Base-by-base conservation (phyloP, 257 asterid species). In the Vinca minor region DNA sequence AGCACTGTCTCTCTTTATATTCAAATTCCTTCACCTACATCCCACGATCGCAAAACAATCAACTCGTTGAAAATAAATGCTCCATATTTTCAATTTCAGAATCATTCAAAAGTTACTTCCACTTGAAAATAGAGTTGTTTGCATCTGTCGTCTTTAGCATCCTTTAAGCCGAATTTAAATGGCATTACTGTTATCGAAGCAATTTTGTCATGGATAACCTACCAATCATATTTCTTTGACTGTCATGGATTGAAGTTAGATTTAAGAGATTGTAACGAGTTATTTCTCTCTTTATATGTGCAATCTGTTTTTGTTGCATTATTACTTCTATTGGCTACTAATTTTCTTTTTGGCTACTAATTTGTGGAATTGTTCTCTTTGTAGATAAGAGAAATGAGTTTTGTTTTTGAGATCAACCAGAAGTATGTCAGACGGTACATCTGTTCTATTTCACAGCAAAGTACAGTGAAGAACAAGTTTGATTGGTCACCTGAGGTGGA, bases 361-460 rank as follows among this genome's bases (percentile, higher is more conserved):
- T 48, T 8, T 29, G 67, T 42, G n/a, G n/a, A 6, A 39, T 42
- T 62, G 23, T 35, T 56, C 38, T 26, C 44, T 28, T 75, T 78
- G 82, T 78, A 89, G 96, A 81, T 89, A 63, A 79, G 74, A 74
- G 89, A 85, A 70, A 83, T 87, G 95, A 73, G 89, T 67, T 87
- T 89, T 70, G 77, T 80, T 81, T 86, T 89, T 59, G 94, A 86
- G 76, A 77, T 77, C 77, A 89, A 84, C 76, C 79, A 76, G 66
- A 79, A 75, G 58, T 77, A 78, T 72, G 86, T 85, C 71, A 77
- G 50, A 77, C 79, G 78, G 74, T 79, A 84, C 80, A 63, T 81
- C 77, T 75, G 71, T 44, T 71, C 71, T 28, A 65, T 69, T 71
- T 54, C 64, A 65, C 67, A 48, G 71, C 79, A 76, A 67, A 70